Percentiles rank a stretch among this genome's conserved stretches.
Conservation (phyloP, 2,329 filamentous ascomycete genomes). For the Akanthomyces uredinophilus region DNA sequence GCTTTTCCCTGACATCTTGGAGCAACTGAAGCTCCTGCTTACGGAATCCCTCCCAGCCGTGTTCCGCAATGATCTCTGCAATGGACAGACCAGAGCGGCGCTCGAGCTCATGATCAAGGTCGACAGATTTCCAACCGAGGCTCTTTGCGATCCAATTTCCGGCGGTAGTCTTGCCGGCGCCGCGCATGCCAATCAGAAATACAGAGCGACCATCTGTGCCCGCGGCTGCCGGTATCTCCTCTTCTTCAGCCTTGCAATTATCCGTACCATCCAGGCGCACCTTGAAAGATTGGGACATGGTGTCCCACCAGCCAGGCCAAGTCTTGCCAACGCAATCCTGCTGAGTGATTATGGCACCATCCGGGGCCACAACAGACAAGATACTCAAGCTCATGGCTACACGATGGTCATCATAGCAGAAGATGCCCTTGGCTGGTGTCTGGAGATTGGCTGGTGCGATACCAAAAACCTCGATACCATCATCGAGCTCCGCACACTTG, state of each 20-base stretch:
- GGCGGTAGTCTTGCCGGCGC: constrained; percentile 91
- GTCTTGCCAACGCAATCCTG: constrained; percentile 95
- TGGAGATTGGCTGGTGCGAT: constrained; percentile 42
- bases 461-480: constrained; percentile 76
- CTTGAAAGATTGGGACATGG: constrained; percentile 70
- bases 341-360: constrained; percentile 74
- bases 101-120: constrained; percentile 86
- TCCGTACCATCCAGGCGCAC: constrained; percentile 74
- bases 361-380: constrained; percentile 65
- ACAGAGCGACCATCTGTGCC: constrained; percentile 57
- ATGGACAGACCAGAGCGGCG: constrained; percentile 67
- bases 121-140: constrained; percentile 71
- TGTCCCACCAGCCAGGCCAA: constrained; percentile 99
- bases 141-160: constrained; percentile 78
- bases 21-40: constrained; percentile 72
- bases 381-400: constrained; percentile 99
- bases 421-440: constrained; percentile 62
- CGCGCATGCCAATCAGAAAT: constrained; percentile 95
- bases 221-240: constrained; percentile 11
- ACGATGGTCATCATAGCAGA: constrained; percentile 95
- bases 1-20: constrained; percentile 66
- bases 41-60: constrained; percentile 86
- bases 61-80: constrained; percentile 71
- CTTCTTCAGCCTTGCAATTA: constrained; percentile 20
- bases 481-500: constrained; percentile 77